These are phyloP conservation scores for Hibiscus mutabilis DNA, from an alignment of 345 rosid genomes.

Conservation along the genomic window DNA sequence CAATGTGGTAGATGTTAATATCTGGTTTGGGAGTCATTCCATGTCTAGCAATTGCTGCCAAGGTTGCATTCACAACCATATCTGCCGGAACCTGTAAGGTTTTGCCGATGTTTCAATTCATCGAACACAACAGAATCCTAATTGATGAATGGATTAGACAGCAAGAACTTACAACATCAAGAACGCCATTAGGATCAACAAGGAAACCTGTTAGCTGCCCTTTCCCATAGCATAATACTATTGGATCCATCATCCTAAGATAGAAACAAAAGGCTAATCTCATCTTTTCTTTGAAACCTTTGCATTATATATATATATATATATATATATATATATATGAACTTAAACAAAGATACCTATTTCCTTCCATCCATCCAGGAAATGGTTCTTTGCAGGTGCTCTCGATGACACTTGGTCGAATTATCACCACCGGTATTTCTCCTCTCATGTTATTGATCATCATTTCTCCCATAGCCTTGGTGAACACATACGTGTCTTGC, in stretches of 20 bases:
- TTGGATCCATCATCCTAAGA: constrained; percentile 95
- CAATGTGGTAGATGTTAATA: constrained; percentile 73
- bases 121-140: constrained; percentile 45
- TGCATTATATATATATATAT: too few species aligned
- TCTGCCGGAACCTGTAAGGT: constrained; percentile 49
- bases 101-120: constrained; percentile 12
- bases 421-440: constrained; percentile 67
- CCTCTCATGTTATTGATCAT: constrained; percentile 67
- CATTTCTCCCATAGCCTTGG: constrained; percentile 99
- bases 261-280: not conserved
- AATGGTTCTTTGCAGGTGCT: constrained; percentile 90
- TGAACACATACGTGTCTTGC: constrained; percentile 91
- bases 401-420: constrained; percentile 83
- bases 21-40: constrained; percentile 55
- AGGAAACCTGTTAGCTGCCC: constrained; percentile 90
- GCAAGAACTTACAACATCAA: constrained; percentile 78
- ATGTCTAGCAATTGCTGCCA: constrained; percentile 84
- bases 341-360: constrained; percentile 45
- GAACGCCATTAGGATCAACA: constrained; percentile 79
- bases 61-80: constrained; percentile 77
- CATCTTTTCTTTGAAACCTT: not conserved
- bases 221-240: constrained; percentile 79
- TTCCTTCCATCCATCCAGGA: constrained; percentile 99
- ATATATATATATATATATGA: not conserved
- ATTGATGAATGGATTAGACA: not conserved